Conservation (phyloP, 1,139 yeast genomes). For the Magnusiomyces fungicola region DNA sequence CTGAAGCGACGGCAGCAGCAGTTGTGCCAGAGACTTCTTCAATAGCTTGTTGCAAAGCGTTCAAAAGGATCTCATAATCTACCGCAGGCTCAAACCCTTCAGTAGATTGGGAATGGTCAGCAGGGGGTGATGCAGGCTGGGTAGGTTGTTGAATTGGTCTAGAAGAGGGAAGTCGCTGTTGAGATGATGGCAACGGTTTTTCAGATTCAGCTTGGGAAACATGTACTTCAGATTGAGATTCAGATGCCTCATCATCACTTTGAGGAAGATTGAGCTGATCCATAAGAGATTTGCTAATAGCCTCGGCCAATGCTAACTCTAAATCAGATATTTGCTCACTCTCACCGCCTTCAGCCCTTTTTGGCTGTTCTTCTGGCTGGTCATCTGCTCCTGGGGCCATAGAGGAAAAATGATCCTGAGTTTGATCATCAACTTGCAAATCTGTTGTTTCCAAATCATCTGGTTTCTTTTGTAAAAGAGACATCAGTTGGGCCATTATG, state of each 20-base stretch:
- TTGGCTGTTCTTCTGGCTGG: no score
- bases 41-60: slow-evolving; percentile 2
- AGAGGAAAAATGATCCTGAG: no score
- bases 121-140: background rate
- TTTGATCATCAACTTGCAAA: no score
- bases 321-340: slow-evolving; percentile 1
- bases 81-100: background rate
- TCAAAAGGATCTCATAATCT: slow-evolving; percentile 1
- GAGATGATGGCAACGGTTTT: background rate
- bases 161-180: background rate
- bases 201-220: background rate
- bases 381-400: no score
- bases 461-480: slow-evolving; percentile 12
- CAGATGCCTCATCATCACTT: slow-evolving; percentile 1
- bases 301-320: slow-evolving; percentile 4
- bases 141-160: background rate
- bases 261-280: slow-evolving; percentile 10
- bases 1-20: background rate
- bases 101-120: background rate
- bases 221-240: background rate
- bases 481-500: slow-evolving; percentile 14
- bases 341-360: no score
- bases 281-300: slow-evolving; percentile 3
- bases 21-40: slow-evolving; percentile 1
- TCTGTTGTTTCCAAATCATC: slow-evolving; percentile 5